Conservation (phyloP, 148 eudicot species). For the Cornus suecica region DNA sequence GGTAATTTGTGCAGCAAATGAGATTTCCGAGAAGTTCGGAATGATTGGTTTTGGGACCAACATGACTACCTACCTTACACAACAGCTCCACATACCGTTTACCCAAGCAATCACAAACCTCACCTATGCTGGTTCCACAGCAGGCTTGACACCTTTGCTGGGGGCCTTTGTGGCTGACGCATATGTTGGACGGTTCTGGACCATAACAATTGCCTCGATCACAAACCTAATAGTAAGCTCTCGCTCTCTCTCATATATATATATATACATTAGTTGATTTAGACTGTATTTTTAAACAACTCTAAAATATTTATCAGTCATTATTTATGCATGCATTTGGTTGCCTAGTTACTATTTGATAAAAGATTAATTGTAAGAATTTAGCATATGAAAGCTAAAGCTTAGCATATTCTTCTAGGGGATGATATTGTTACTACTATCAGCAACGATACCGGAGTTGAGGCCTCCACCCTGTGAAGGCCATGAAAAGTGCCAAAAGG, state of each 20-base stretch:
- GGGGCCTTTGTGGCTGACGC: conserved; percentile 88
- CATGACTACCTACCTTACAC: conserved; percentile 80
- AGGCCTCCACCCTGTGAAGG: conserved; percentile 62
- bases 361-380: too few relatives aligned
- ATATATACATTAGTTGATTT: too few relatives aligned
- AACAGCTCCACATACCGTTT: conserved; percentile 71
- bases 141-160: conserved; percentile 75
- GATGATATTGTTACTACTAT: conserved; percentile 67
- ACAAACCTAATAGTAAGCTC: conserved; percentile 69
- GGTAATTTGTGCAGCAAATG: conserved; percentile 82
- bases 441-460: conserved; percentile 64
- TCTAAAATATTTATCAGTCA: too few relatives aligned
- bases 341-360: too few relatives aligned
- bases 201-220: conserved; percentile 67
- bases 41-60: conserved; percentile 79
- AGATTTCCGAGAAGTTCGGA: conserved; percentile 82
- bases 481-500: conserved; percentile 38
- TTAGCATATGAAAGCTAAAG: too few relatives aligned
- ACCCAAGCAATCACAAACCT: conserved; percentile 87
- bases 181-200: conserved; percentile 81
- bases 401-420: conserved; percentile 65
- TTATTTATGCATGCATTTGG: too few relatives aligned
- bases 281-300: too few relatives aligned
- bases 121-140: conserved; percentile 76
- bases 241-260: too few relatives aligned